These are phyloP conservation scores for Neoascochyta sp. DNA, from an alignment of 2,329 filamentous ascomycete genomes.

Conservation along the genomic window DNA sequence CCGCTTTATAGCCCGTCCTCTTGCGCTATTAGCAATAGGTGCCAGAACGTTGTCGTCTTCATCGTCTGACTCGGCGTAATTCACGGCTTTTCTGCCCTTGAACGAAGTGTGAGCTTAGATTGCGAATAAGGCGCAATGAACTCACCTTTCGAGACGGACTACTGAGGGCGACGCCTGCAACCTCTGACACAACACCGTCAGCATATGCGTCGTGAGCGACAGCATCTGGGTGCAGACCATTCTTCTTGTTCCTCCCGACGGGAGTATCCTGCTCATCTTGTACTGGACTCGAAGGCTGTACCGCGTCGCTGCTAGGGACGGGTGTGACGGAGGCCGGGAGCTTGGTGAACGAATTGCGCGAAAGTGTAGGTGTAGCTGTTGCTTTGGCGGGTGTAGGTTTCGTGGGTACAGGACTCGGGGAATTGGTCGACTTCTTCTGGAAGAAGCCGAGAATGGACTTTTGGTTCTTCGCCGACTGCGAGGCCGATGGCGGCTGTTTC, in stretches of 20 bases:
- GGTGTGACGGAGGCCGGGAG: slow-evolving; percentile 57
- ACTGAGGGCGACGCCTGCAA: slow-evolving; percentile 50
- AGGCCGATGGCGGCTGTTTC: slow-evolving; percentile 45
- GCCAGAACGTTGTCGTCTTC: slow-evolving; percentile 67
- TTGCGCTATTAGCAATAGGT: slow-evolving; percentile 47
- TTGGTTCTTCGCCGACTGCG: slow-evolving; percentile 58
- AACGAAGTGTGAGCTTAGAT: slow-evolving; percentile 7
- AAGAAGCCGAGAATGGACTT: slow-evolving; percentile 78
- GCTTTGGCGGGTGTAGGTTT: slow-evolving; percentile 23
- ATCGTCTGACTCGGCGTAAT: slow-evolving; percentile 81
- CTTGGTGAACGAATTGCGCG: slow-evolving; percentile 33
- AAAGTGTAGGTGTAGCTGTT: slow-evolving; percentile 22
- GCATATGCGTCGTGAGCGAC: slow-evolving; percentile 42
- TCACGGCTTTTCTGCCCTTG: slow-evolving; percentile 63
- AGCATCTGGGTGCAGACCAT: slow-evolving; percentile 46
- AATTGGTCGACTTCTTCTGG: slow-evolving; percentile 55
- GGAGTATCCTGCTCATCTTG: slow-evolving; percentile 55
- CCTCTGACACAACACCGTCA: slow-evolving; percentile 42
- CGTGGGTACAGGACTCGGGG: slow-evolving; percentile 41
- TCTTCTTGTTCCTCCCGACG: slow-evolving; percentile 51
- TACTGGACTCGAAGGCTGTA: slow-evolving; percentile 65
- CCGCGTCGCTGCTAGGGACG: slow-evolving; percentile 73
- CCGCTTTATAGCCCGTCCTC: slow-evolving; percentile 52
- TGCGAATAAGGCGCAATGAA: neutral
- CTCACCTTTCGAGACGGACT: slow-evolving; percentile 79